Conservation (phyloP, 164 flowering plant genomes). For the Macadamia integrifolia region DNA sequence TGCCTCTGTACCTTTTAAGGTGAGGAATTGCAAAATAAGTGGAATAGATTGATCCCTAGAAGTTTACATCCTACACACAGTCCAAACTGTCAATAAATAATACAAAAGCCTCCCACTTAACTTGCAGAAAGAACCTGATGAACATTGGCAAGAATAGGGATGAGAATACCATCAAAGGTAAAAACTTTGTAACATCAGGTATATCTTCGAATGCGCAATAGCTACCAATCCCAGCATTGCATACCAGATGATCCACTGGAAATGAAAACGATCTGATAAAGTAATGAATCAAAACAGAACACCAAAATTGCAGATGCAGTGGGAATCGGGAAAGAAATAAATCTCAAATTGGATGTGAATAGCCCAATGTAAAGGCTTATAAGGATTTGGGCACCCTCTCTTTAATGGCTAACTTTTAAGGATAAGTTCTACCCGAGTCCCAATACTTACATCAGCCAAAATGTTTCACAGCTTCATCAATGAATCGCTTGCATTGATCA, state of each 20-base stretch:
- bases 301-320: no score
- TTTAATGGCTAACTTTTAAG: no score
- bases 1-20: conserved; percentile 3
- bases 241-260: no score
- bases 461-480: conserved; percentile 36
- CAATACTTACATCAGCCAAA: conserved; percentile 45
- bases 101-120: neutral
- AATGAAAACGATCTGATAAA: no score
- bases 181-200: neutral
- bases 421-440: no score
- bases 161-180: neutral
- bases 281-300: no score
- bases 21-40: conserved; percentile 4
- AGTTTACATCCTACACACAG: neutral
- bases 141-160: neutral
- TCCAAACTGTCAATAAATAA: no score
- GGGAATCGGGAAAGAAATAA: no score
- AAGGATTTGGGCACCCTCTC: no score
- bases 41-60: conserved; percentile 3
- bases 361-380: no score
- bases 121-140: no score
- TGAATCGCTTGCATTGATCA: conserved; percentile 38
- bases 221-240: neutral
- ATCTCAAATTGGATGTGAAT: no score
- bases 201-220: neutral